These are phyloP conservation scores for Coniella vitis DNA, from an alignment of 2,329 filamentous ascomycete genomes.

Conservation along the genomic window DNA sequence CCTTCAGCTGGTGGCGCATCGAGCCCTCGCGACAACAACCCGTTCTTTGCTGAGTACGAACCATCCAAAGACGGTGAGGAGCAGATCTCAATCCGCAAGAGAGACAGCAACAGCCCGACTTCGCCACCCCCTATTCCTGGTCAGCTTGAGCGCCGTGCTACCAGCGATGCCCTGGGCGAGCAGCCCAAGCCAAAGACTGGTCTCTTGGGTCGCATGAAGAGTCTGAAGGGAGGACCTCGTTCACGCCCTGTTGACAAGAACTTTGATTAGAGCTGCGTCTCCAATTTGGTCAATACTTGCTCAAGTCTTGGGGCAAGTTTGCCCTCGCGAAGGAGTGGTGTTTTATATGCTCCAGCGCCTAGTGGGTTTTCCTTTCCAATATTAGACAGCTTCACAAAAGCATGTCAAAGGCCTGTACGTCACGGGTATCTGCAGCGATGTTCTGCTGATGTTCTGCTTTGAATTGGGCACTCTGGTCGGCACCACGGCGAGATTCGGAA, in stretches of 20 bases:
- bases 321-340: no score
- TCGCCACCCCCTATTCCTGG: slow-evolving; percentile 56
- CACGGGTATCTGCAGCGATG: not conserved
- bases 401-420: no score
- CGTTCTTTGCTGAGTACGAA: slow-evolving; percentile 78
- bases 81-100: slow-evolving; percentile 38
- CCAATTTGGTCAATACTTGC: no score
- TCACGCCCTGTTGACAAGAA: slow-evolving; percentile 13
- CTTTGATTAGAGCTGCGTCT: not conserved
- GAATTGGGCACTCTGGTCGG: no score
- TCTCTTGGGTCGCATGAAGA: slow-evolving; percentile 74
- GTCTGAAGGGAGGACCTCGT: slow-evolving; percentile 59
- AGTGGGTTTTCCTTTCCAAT: no score
- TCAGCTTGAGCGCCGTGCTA: slow-evolving; percentile 57
- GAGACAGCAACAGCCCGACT: slow-evolving; percentile 28
- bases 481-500: slow-evolving; percentile 3
- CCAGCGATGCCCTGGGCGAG: slow-evolving; percentile 46
- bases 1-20: slow-evolving; percentile 24
- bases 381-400: no score
- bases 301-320: no score
- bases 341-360: no score
- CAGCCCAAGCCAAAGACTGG: slow-evolving; percentile 45
- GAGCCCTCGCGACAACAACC: slow-evolving; percentile 52
- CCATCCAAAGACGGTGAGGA: slow-evolving; percentile 49
- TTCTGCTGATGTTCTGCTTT: not conserved